Evolutionary conservation across 2,329 filamentous ascomycete genomes (phyloP), one percentile per base, ranked within the genome.

Genomic region (Tolypocladium album): DNA sequence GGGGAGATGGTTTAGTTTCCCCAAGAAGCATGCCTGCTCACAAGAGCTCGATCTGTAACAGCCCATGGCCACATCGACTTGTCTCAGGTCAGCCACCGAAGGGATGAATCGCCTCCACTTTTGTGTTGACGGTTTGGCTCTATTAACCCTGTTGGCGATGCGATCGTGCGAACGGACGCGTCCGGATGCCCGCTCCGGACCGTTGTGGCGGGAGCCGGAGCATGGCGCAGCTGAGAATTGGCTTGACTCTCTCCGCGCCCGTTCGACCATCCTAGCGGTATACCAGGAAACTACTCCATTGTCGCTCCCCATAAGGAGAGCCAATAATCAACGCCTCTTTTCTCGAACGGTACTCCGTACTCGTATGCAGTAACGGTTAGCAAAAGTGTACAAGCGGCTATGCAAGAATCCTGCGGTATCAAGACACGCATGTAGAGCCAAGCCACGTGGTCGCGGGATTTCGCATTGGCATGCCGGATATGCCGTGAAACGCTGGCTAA

Each of bases 101-200:
- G 56, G 56, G 43, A 58, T 58, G 56, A 40, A 52, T 58, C 56
- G 43, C 43, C 56, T 58, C 56, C 56, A 36, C 56, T 58, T 47
- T 58, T 34, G 47, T 1, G 20, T 34, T 34, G 31, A 17, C 9
- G 47, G 27, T 52, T 34, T 34, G 27, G 27, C 47, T 24, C 22
- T 6, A 11, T 12, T 20, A 20, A 27, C 4, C 22, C 22, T 24
- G 22, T 6, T 31, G 47, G 47, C 24, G 9, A 27, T 8, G 24
- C 2, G 45, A 13, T 31, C 45, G 22, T 24, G 20, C 40, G 40
- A n/a, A 31, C 17, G 45, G 24, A 24, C 22, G 24, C 45, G 27
- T 52, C 27, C 15, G 47, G 20, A 2, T 11, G 15, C 15, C 45
- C 17, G 45, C 45, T 31, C 24, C 2, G 45, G 24, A 24, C 45